Percentiles rank a stretch among this genome's conserved stretches.
Evolutionary conservation across 768 basidiomycete species (phyloP).

Genomic region (Rubroboletus pulcherrimus): DNA sequence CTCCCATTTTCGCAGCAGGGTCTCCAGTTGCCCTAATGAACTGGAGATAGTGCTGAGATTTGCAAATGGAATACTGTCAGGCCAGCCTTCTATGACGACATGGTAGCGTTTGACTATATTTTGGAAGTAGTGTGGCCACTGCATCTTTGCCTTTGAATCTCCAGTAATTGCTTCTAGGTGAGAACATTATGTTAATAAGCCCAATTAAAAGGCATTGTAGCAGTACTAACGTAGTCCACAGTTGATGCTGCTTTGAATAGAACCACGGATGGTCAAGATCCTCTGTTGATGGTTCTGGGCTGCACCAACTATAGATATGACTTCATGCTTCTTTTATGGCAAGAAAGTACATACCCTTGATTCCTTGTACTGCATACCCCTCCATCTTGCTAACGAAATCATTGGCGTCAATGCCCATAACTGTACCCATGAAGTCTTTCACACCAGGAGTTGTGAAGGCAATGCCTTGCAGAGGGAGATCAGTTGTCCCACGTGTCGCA

Average conservation of each 20-base stretch:
- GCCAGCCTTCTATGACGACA: neutral
- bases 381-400: neutral
- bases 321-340: neutral
- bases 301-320: neutral
- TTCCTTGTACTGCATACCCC: neutral
- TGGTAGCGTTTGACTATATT: neutral
- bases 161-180: neutral
- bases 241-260: neutral
- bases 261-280: neutral
- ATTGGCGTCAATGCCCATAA: neutral
- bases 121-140: neutral
- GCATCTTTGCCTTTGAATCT: neutral
- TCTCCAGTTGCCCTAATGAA: neutral
- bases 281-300: neutral
- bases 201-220: too few species aligned
- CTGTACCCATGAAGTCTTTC: neutral
- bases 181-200: too few species aligned
- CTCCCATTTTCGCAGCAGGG: neutral
- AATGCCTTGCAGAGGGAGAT: neutral
- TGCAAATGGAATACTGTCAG: neutral
- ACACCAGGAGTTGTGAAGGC: neutral
- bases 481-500: neutral
- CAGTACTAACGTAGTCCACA: neutral
- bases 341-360: neutral
- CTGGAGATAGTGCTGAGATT: neutral